Evolutionary conservation across 192 early-diverging fungal genomes (phyloP), one percentile per base, ranked within the genome.

Genomic region (Rhizophagus sp.): DNA sequence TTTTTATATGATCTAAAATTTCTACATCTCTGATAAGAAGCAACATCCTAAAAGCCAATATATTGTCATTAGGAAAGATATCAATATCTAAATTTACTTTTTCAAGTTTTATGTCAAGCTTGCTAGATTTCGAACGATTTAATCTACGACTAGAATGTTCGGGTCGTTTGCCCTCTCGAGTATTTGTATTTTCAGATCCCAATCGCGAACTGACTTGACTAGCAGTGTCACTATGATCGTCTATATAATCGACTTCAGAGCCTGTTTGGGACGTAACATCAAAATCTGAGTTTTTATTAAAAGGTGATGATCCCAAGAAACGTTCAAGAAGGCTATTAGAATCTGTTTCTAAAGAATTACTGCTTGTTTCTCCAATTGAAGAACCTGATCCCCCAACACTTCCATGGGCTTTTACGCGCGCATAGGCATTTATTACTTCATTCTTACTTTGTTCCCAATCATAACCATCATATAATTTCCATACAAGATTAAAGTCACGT

Each of bases 1-100:
- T 90, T 79, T 87, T 85, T 36, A 95, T 84, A 74, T 94, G 91
- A 79, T 96, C 95, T 50, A 93, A 88, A 25, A 95, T 89, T 71
- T 95, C 95, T 44, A 95, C 65, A 47, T 95, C 91, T 22, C 83
- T 80, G 19, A 95, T 84, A 10, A 74, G 75, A 0, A 93, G 49
- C 0, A 83, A 79, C 10, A 93, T 74, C 36, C 88, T 86, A 19
- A 83, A 86, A 0, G 88, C 89, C 2, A 83, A 85, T 50, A 87
- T 84, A 9, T 85, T 82, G 9, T 81, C 75, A 24, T 62, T 63
- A 7, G 89, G 83, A 67, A 89, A 90, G 4, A 85, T 66, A 76
- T 93, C 90, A 71, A 87, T 87, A 12, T 88, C 88, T 1, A 92
- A 34, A 66, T 82, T 88, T 15, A 93, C 44, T 30, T 84, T 83